phyloP scores from a whole-genome alignment of 495 filamentous ascomycete species.

The Rhizodiscina lignyota region DNA sequence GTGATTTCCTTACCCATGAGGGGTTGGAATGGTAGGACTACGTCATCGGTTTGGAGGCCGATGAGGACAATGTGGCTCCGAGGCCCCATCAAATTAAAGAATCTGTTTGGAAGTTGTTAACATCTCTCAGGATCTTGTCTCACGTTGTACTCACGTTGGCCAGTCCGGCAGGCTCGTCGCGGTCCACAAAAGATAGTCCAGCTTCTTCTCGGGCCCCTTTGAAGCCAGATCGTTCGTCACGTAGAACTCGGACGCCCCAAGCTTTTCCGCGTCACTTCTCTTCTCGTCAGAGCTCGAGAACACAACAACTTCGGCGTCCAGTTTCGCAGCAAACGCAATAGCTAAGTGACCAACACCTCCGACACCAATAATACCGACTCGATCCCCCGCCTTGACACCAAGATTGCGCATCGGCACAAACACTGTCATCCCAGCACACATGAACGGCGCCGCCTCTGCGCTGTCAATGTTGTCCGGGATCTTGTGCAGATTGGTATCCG shows the following conservation, averaged over 20 bases:
- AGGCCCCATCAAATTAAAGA: no score
- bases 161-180: no score
- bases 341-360: slow-evolving; percentile 49
- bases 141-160: no score
- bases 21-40: no score
- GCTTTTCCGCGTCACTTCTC: slow-evolving; percentile 18
- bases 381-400: slow-evolving; percentile 27
- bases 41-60: no score
- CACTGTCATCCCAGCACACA: slow-evolving; percentile 41
- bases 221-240: no score
- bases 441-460: slow-evolving; percentile 35
- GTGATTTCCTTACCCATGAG: no score
- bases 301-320: slow-evolving; percentile 20
- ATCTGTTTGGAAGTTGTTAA: no score
- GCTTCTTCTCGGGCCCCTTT: no score
- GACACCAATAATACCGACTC: slow-evolving; percentile 44
- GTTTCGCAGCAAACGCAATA: slow-evolving; percentile 26
- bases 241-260: slow-evolving; percentile 22
- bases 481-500: slow-evolving; percentile 20
- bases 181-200: no score
- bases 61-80: no score
- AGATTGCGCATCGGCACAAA: slow-evolving; percentile 31
- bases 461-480: slow-evolving; percentile 32
- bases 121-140: no score
- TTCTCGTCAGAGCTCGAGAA: slow-evolving; percentile 18